Conservation (phyloP, 257 asterid genomes). For the Fraxinus anomala region DNA sequence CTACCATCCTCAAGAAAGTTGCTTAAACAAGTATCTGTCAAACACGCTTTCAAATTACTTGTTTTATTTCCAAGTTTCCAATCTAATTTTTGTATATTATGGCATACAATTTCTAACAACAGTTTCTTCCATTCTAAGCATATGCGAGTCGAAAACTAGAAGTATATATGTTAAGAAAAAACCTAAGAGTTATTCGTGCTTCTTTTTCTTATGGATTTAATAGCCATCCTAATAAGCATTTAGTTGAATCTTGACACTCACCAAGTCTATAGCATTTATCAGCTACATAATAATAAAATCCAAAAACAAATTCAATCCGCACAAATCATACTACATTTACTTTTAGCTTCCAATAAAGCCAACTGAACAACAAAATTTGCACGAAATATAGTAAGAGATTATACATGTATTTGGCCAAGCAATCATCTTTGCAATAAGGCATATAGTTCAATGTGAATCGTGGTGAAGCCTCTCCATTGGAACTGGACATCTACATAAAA, state of each 20-base stretch:
- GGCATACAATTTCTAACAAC: background rate
- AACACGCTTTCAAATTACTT: background rate
- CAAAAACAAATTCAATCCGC: background rate
- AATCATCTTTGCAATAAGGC: conserved; percentile 47
- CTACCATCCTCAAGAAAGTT: background rate
- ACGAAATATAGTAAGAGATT: conserved; percentile 18
- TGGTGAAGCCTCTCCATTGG: conserved; percentile 46
- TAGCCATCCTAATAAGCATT: background rate
- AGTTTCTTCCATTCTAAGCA: background rate
- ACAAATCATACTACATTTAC: background rate
- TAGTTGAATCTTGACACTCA: background rate
- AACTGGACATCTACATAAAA: conserved; percentile 50
- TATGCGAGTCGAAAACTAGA: background rate
- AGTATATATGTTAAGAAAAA: background rate
- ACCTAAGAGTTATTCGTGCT: background rate
- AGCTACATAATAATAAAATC: background rate
- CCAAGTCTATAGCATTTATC: background rate
- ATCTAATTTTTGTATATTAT: background rate
- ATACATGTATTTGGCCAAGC: conserved; percentile 81
- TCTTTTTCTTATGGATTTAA: background rate
- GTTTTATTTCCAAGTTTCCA: background rate
- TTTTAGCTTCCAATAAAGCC: background rate
- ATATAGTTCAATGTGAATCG: conserved; percentile 59
- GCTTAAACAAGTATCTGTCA: background rate
- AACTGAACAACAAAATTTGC: background rate